Evolutionary conservation across 441 rosid species (phyloP).

Genomic region (Bocquillonia castaneifolia): DNA sequence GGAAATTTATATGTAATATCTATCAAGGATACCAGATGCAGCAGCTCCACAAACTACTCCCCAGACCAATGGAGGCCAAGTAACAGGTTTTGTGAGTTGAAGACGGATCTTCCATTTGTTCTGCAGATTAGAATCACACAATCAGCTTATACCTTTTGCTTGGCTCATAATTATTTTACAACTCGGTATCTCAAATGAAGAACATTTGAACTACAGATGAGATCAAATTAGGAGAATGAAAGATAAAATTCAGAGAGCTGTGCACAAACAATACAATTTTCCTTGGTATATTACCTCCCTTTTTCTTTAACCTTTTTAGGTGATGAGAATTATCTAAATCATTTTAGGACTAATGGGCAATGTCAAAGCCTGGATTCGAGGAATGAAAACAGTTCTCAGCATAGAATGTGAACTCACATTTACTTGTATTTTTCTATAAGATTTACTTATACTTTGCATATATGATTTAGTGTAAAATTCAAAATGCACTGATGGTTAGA

Average conservation of each 20-base stretch:
- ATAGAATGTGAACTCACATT: neutral
- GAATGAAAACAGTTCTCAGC: neutral
- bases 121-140: conserved; percentile 34
- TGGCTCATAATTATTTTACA: conserved; percentile 7
- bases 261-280: neutral
- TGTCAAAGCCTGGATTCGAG: neutral
- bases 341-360: neutral
- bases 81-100: conserved; percentile 93
- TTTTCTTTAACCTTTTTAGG: neutral
- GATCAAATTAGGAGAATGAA: neutral
- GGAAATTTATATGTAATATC: neutral
- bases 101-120: conserved; percentile 98
- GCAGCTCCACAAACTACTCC: conserved; percentile 99
- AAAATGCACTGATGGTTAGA: neutral
- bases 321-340: neutral
- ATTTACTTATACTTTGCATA: neutral
- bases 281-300: neutral
- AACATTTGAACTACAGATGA: neutral
- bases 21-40: conserved; percentile 70
- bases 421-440: neutral
- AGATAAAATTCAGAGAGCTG: conserved; percentile 1
- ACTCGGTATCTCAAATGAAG: neutral
- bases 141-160: conserved; percentile 6
- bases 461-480: no score
- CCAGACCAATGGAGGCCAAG: conserved; percentile 98